phyloP scores from a whole-genome alignment of 495 filamentous ascomycete species.

The Tuber indicum region DNA sequence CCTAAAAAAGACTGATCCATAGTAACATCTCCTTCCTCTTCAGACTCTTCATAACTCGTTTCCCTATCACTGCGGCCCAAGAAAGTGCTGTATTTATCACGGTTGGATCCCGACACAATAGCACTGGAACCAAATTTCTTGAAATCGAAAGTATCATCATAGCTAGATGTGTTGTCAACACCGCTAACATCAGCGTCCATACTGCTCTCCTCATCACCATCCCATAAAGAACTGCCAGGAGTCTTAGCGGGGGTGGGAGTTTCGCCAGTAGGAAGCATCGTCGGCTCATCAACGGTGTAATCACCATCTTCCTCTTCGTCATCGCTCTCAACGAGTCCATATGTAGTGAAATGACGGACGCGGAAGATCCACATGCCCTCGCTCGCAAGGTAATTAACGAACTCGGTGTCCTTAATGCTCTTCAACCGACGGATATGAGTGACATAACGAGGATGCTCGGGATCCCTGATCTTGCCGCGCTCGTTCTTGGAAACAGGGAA shows the following conservation, averaged over 20 bases:
- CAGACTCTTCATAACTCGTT: slow-evolving; percentile 51
- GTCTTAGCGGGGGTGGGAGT: slow-evolving; percentile 27
- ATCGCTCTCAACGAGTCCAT: slow-evolving; percentile 82
- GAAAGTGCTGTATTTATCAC: slow-evolving; percentile 71
- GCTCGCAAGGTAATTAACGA: slow-evolving; percentile 66
- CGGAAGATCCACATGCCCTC: slow-evolving; percentile 84
- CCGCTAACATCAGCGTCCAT: slow-evolving; percentile 39
- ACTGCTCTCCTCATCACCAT: slow-evolving; percentile 36
- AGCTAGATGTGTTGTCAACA: slow-evolving; percentile 47
- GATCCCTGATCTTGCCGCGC: slow-evolving; percentile 42
- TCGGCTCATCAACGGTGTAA: slow-evolving; percentile 47
- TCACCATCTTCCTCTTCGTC: slow-evolving; percentile 58
- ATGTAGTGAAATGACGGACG: slow-evolving; percentile 92
- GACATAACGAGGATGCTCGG: slow-evolving; percentile 54
- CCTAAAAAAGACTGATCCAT: slow-evolving; percentile 75
- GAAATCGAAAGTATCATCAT: slow-evolving; percentile 78
- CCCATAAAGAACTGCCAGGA: slow-evolving; percentile 28
- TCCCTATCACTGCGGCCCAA: slow-evolving; percentile 25
- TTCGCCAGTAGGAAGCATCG: slow-evolving; percentile 20
- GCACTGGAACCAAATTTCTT: slow-evolving; percentile 48
- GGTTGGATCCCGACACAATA: slow-evolving; percentile 43
- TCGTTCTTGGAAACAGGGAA: slow-evolving; percentile 70
- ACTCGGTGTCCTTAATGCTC: slow-evolving; percentile 69
- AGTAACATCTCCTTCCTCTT: slow-evolving; percentile 46
- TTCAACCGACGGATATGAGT: slow-evolving; percentile 78